Base-by-base conservation (phyloP, 2,329 filamentous ascomycete species). In the Alternaria infectoria region DNA sequence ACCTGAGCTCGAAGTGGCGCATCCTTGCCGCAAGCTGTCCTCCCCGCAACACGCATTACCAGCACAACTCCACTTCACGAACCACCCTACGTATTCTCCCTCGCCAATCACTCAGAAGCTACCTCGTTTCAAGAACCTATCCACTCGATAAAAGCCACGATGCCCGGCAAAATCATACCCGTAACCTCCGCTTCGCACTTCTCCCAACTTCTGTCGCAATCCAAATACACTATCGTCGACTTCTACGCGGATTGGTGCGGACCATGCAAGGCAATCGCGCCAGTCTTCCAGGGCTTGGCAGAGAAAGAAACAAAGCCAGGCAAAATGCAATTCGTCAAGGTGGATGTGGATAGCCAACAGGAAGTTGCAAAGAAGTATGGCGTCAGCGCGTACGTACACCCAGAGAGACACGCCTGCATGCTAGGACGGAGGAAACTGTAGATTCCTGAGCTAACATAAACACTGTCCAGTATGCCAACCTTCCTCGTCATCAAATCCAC, bases 221-320 rank as follows among this genome's bases (percentile, higher is more conserved):
- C 75, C 56, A 77, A 77, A 25, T 79, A 77, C 66, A 81, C 83
- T 58, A 79, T 86, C 59, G 80, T 84, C 72, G 84, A 86, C 75
- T 86, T 85, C 81, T 85, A 83, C 73, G 84, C 84, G 13, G 83
- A 83, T 66, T 88, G 86, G 85, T 87, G 86, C 73, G 85, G 85
- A 2, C 86, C 86, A 26, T 88, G 86, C 81, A 86, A 86, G 71
- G 80, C 82, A 32, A 85, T 88, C 58, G 82, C 82, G 4, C 86
- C 86, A 28, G 78, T 74, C 0, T 83, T 87, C 72, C 82, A 83
- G 58, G 78, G 83, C 68, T 80, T 87, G 58, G 86, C 85, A 62
- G 81, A 83, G 57, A 80, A 82, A 49, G 84, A 87, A 71, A 70
- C 79, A 23, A 81, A 83, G 61, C 79, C 81, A 0, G 81, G 81